These are phyloP conservation scores for Inosperma sp. DNA, from an alignment of 768 basidiomycete species.

Conservation along the genomic window DNA sequence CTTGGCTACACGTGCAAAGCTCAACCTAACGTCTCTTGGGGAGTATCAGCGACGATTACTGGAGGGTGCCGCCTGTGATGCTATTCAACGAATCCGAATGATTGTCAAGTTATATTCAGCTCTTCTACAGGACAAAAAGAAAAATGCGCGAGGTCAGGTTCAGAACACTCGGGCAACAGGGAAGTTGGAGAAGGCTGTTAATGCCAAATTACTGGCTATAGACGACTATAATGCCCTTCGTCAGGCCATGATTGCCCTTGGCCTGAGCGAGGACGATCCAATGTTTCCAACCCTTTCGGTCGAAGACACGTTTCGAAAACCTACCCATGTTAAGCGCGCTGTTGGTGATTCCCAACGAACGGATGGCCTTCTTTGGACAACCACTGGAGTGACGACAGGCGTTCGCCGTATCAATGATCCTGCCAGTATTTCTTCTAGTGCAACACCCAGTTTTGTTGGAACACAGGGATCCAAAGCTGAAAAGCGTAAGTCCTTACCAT, in stretches of 20 bases:
- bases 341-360: not conserved
- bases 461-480: not conserved
- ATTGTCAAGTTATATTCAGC: constrained; percentile 7
- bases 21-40: constrained; percentile 7
- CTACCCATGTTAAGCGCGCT: not conserved
- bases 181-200: not conserved
- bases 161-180: constrained; percentile 8
- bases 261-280: not conserved
- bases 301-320: not conserved
- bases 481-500: not conserved
- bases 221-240: constrained; percentile 2
- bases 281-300: not conserved
- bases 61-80: constrained; percentile 18
- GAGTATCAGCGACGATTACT: constrained; percentile 10
- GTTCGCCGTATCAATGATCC: not conserved
- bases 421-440: not conserved
- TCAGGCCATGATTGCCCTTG: not conserved
- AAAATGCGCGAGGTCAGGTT: constrained; percentile 10
- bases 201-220: not conserved
- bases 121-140: constrained; percentile 5
- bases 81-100: constrained; percentile 5
- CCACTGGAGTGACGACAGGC: not conserved
- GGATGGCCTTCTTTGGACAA: constrained; percentile 5
- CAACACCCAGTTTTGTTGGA: not conserved
- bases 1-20: not conserved